phyloP scores from a whole-genome alignment of 331 rosid genomes.

The Quercus lobata region DNA sequence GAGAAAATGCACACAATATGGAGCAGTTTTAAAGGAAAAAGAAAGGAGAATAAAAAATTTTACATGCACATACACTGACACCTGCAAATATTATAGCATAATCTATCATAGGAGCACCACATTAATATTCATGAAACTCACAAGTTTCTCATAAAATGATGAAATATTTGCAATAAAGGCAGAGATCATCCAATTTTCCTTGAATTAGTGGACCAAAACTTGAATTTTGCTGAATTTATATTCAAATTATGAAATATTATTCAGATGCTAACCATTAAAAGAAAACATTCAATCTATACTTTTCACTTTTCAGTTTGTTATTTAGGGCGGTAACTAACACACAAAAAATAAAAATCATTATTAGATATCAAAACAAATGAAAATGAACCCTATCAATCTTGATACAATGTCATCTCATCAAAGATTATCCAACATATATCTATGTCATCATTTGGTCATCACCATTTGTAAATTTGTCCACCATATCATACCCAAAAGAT shows the following conservation, averaged over 20 bases:
- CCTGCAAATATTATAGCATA: no score
- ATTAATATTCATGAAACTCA: neutral
- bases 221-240: neutral
- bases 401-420: neutral
- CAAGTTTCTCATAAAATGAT: neutral
- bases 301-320: no score
- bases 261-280: neutral
- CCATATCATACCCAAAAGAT: neutral
- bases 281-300: no score
- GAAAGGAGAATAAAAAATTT: no score
- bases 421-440: neutral
- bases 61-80: no score
- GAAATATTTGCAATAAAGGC: neutral
- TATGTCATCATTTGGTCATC: neutral
- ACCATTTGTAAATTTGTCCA: neutral
- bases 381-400: no score
- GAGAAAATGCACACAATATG: neutral
- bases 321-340: no score
- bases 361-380: no score
- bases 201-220: neutral
- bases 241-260: neutral
- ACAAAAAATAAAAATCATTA: no score
- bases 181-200: neutral
- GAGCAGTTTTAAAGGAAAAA: neutral
- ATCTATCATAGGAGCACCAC: neutral